Evolutionary conservation across 225 moss, liverwort and hornwort genomes (phyloP).

Genomic region (Straminergon stramineum): DNA sequence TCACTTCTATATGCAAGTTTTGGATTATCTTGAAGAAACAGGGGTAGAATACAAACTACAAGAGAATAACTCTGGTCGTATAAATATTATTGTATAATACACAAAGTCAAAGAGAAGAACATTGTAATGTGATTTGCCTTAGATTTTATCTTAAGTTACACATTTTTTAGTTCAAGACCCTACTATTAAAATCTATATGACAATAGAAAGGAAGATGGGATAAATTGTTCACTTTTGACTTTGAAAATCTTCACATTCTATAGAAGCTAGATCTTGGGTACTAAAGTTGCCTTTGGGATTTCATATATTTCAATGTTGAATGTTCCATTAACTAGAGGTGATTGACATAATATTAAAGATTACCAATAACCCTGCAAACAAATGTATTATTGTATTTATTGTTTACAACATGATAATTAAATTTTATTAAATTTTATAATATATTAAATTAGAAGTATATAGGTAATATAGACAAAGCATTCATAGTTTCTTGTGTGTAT

Average conservation of each 20-base stretch:
- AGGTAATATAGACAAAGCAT: not conserved
- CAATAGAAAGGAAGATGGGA: accelerated
- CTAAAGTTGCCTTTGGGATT: not conserved
- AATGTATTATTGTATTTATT: not conserved
- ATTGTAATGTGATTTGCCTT: not conserved
- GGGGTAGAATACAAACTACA: accelerated
- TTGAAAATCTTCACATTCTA: not conserved
- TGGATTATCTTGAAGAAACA: accelerated
- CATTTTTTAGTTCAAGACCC: not conserved
- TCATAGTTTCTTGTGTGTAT: not conserved
- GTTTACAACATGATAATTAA: not conserved
- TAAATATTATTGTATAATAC: too few species aligned
- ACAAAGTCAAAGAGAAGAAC: not conserved
- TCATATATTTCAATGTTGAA: not conserved
- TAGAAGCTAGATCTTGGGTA: not conserved
- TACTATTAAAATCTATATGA: not conserved
- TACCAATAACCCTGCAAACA: not conserved
- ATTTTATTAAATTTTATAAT: not conserved
- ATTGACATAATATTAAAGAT: not conserved
- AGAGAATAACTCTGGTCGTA: accelerated
- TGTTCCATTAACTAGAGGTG: not conserved
- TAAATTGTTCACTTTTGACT: not conserved
- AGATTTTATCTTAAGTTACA: not conserved
- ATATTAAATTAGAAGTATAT: not conserved
- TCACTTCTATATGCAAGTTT: too few species aligned